phyloP scores from a whole-genome alignment of 768 basidiomycete species.

The Boletus rufocinnamomeus region DNA sequence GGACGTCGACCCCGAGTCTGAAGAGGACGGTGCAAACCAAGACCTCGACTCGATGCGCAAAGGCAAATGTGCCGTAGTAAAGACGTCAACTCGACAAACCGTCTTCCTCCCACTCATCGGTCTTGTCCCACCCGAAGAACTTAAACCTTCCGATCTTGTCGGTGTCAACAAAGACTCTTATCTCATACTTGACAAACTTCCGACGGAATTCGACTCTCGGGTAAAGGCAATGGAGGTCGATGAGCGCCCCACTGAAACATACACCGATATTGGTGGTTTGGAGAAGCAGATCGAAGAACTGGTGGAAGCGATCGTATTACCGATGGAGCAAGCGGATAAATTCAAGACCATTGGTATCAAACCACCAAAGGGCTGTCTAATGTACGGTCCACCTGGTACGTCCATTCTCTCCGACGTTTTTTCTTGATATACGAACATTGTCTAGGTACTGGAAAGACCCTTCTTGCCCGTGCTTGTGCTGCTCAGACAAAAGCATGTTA shows the following conservation, averaged over 20 bases:
- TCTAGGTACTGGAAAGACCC: slow-evolving; percentile 92
- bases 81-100: slow-evolving; percentile 97
- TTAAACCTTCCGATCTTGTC: slow-evolving; percentile 91
- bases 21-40: slow-evolving; percentile 94
- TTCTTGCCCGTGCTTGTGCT: slow-evolving; percentile 96
- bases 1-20: slow-evolving; percentile 89
- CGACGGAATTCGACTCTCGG: slow-evolving; percentile 95
- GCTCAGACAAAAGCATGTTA: slow-evolving; percentile 98
- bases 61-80: slow-evolving; percentile 98
- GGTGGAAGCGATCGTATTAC: slow-evolving; percentile 96
- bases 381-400: slow-evolving; percentile 97
- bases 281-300: slow-evolving; percentile 99
- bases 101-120: slow-evolving; percentile 98
- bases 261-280: slow-evolving; percentile 95
- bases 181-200: slow-evolving; percentile 91
- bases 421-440: slow-evolving; percentile 1
- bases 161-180: slow-evolving; percentile 99
- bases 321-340: slow-evolving; percentile 98
- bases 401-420: not conserved
- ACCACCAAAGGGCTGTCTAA: slow-evolving; percentile 95
- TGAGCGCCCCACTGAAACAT: slow-evolving; percentile 95
- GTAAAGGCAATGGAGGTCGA: slow-evolving; percentile 99
- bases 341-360: slow-evolving; percentile 98
- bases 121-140: slow-evolving; percentile 88
- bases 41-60: slow-evolving; percentile 95